Conservation (phyloP, 23 red algal genomes). For the Cyanidiococcus yangmingshanensis region DNA sequence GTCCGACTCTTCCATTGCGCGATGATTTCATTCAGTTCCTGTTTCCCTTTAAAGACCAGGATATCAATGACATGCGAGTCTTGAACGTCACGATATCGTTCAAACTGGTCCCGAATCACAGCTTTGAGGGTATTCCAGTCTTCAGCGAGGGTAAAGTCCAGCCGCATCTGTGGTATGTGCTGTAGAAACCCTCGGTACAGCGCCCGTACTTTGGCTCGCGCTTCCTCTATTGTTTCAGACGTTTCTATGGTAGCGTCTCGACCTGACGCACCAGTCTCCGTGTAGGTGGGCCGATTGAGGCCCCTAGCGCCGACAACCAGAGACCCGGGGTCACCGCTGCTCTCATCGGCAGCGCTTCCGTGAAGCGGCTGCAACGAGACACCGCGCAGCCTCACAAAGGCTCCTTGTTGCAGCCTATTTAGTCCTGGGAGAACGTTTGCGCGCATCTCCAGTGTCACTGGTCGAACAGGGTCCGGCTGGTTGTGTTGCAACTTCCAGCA, state of each 20-base stretch:
- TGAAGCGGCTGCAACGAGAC: neutral
- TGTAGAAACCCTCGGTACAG: constrained; percentile 56
- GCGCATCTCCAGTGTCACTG: too few species aligned
- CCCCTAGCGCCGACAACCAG: neutral
- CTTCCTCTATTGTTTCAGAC: constrained; percentile 43
- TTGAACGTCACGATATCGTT: constrained; percentile 39
- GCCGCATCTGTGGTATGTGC: constrained; percentile 52
- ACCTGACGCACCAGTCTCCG: constrained; percentile 70
- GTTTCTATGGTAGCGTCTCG: constrained; percentile 38
- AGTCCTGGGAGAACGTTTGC: neutral
- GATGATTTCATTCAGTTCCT: constrained; percentile 69
- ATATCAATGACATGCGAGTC: constrained; percentile 74
- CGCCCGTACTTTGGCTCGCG: constrained; percentile 29
- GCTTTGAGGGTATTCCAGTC: constrained; percentile 25
- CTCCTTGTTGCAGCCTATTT: neutral
- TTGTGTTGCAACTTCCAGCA: too few species aligned
- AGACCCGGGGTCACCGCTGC: neutral
- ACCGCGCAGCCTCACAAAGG: neutral
- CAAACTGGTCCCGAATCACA: constrained; percentile 50
- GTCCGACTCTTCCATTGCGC: constrained; percentile 90
- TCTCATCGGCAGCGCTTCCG: neutral
- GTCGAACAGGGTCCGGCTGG: too few species aligned
- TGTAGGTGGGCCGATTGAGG: constrained; percentile 30
- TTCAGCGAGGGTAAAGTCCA: constrained; percentile 68
- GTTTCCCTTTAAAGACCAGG: constrained; percentile 75